Evolutionary conservation across 352 stramenopile genomes (phyloP), one percentile per base, ranked within the genome.

Genomic region (Phytopythium helicoides): DNA sequence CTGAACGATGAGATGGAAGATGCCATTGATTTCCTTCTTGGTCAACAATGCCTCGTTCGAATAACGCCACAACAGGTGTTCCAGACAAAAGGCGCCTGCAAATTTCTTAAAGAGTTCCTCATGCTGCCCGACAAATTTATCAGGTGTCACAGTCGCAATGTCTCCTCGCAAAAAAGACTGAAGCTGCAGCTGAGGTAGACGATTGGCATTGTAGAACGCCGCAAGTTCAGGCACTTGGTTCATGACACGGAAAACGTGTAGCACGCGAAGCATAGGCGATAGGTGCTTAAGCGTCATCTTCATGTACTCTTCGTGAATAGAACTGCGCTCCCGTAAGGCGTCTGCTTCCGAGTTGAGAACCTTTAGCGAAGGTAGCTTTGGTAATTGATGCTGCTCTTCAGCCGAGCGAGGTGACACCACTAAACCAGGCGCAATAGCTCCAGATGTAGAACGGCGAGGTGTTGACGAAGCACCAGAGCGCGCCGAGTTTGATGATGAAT

Each of bases 71-170:
- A 92, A 60, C 35, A 89, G 49, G 25, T 89, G 78, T 47, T 92
- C 82, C 25, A 92, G 62, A 47, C 79, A 89, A 47, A 92, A 90
- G 2, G 79, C 57, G 1, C 82, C 82, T 2, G 76, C 82, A 36
- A 92, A 56, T 49, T 87, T 89, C 47, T 85, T 85, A 52, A 90
- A 88, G 0, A 92, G 62, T n/a, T 87, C 78, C n/a, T 89, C 71
- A 26, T 92, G 79, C 62, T 90, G 79, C 0, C 58, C 51, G 10
- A 89, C 76, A 47, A 92, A 92, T 36, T 84, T 83, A 8, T 92
- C 76, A 0, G 81, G 76, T 19, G 76, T 89, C 36, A 92, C 87
- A 40, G 71, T 81, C 4, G 76, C 80, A 1, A 89, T 76, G 46
- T 87, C 73, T 0, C 81, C 81, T 9, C 60, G 76, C 8, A 92